Evolutionary conservation across 495 filamentous ascomycete species (phyloP).

Genomic region (Penicillium crystallinum): DNA sequence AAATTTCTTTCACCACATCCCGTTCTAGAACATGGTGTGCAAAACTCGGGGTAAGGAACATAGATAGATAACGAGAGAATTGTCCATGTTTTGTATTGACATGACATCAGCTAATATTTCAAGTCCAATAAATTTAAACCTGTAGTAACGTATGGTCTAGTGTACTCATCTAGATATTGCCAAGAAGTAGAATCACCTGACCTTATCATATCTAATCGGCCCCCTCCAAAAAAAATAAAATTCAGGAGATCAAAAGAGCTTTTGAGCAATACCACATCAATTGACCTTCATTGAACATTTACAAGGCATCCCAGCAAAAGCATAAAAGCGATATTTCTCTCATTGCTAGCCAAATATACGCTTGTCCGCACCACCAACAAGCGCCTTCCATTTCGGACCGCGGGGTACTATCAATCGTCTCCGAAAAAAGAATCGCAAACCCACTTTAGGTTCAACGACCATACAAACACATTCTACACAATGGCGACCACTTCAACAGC

Average conservation of each 20-base stretch:
- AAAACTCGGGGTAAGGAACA: too few relatives aligned
- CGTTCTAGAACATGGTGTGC: too few relatives aligned
- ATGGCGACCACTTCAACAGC: constrained; percentile 23
- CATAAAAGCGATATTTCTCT: not conserved
- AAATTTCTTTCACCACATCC: too few relatives aligned
- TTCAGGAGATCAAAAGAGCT: not conserved
- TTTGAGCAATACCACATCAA: not conserved
- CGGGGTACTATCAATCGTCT: constrained; percentile 9
- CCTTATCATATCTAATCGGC: constrained; percentile 20
- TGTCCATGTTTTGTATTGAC: too few relatives aligned
- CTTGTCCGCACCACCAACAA: not conserved
- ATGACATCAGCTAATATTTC: too few relatives aligned
- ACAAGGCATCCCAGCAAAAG: not conserved
- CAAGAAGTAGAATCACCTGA: constrained; percentile 11
- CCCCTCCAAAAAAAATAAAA: not conserved
- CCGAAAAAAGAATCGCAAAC: constrained; percentile 3
- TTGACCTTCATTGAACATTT: not conserved
- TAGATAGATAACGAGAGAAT: too few relatives aligned
- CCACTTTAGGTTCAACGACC: not conserved
- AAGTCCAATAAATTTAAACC: too few relatives aligned
- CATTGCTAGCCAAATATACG: not conserved
- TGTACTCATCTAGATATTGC: not conserved
- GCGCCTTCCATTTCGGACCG: not conserved
- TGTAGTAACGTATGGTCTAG: not conserved
- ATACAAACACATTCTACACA: constrained; percentile 10